A percentile compares a stretch with the other conserved stretches of the same genome.
Evolutionary conservation across 1,284 basidiomycete genomes (phyloP).

Genomic region (Fomitopsis betulina): DNA sequence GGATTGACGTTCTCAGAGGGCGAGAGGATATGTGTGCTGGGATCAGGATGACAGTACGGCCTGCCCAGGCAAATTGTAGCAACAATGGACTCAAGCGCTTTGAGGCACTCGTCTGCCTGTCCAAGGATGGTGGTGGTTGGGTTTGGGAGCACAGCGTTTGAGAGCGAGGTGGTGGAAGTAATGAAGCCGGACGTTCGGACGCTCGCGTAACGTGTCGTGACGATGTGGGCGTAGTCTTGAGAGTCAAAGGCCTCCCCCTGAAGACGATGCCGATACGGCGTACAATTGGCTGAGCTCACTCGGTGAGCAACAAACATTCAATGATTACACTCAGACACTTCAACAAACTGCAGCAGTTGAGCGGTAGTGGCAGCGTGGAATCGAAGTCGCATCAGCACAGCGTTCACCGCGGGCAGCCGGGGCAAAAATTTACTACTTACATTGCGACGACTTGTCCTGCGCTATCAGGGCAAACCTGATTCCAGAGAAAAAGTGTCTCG

Average conservation of each 20-base stretch:
- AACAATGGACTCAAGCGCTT: slow-evolving; percentile 18
- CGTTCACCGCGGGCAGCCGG: slow-evolving; percentile 7
- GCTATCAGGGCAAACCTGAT: not conserved
- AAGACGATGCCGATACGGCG: slow-evolving; percentile 7
- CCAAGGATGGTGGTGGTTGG: slow-evolving; percentile 3
- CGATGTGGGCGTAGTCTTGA: slow-evolving; percentile 23
- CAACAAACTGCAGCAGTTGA: slow-evolving; percentile 1
- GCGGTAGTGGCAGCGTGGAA: not conserved
- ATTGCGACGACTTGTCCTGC: not conserved
- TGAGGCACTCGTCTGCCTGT: slow-evolving; percentile 2
- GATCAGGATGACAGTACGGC: slow-evolving; percentile 35
- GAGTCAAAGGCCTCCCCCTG: slow-evolving; percentile 22
- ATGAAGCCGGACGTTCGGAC: slow-evolving; percentile 23
- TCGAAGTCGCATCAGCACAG: slow-evolving; percentile 3
- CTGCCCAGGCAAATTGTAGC: slow-evolving; percentile 21
- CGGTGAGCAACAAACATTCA: not conserved
- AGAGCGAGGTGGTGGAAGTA: slow-evolving; percentile 21
- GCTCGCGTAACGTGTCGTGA: slow-evolving; percentile 28
- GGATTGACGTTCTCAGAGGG: slow-evolving; percentile 36
- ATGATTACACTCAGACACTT: slow-evolving; percentile 10
- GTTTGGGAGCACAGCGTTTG: slow-evolving; percentile 1
- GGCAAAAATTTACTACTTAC: slow-evolving; percentile 6
- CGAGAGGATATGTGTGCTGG: slow-evolving; percentile 37
- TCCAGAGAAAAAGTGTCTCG: not conserved
- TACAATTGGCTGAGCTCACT: slow-evolving; percentile 5